Percentiles rank a stretch among this genome's conserved stretches.
Conservation (phyloP, 495 filamentous ascomycete species). For the Penicillium samsonianum region DNA sequence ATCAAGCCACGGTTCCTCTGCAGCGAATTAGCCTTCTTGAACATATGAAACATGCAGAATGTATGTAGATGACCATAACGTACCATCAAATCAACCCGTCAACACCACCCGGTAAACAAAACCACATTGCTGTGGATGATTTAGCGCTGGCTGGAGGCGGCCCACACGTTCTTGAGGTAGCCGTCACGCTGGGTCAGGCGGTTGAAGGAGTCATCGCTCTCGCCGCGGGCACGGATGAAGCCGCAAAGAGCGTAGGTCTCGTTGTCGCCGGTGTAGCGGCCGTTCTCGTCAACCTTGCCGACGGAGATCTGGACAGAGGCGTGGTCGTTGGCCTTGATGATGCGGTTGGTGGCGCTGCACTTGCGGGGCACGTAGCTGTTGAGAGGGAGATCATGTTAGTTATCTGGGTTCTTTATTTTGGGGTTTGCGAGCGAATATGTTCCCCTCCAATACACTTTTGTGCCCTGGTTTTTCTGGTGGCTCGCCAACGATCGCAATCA, state of each 20-base stretch:
- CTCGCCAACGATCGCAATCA: conserved; percentile 10
- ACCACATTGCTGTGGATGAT: conserved; percentile 25
- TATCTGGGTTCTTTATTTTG: conserved; percentile 6
- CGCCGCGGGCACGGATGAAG: conserved; percentile 96
- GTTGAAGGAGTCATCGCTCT: conserved; percentile 97
- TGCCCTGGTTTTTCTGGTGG: conserved; percentile 15
- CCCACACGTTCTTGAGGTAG: conserved; percentile 95
- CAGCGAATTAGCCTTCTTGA: conserved; percentile 1
- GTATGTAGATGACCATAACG: conserved; percentile 1
- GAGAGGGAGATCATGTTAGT: conserved; percentile 26
- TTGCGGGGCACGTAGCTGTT: conserved; percentile 97
- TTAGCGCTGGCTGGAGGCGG: conserved; percentile 68
- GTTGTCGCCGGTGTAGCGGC: conserved; percentile 95
- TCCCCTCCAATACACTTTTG: conserved; percentile 4
- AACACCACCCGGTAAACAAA: conserved; percentile 26
- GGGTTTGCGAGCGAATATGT: conserved; percentile 13
- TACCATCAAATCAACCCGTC: conserved; percentile 40
- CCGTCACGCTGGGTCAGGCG: conserved; percentile 92
- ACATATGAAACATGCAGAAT: background rate
- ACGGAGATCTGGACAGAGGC: conserved; percentile 86
- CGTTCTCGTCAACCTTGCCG: conserved; percentile 94
- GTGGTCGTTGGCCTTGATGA: conserved; percentile 99
- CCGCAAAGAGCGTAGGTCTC: conserved; percentile 96
- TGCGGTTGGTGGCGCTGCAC: conserved; percentile 92
- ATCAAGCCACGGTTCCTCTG: conserved; percentile 35